phyloP scores from a whole-genome alignment of 495 filamentous ascomycete genomes.

The Parathielavia hyrcaniae region DNA sequence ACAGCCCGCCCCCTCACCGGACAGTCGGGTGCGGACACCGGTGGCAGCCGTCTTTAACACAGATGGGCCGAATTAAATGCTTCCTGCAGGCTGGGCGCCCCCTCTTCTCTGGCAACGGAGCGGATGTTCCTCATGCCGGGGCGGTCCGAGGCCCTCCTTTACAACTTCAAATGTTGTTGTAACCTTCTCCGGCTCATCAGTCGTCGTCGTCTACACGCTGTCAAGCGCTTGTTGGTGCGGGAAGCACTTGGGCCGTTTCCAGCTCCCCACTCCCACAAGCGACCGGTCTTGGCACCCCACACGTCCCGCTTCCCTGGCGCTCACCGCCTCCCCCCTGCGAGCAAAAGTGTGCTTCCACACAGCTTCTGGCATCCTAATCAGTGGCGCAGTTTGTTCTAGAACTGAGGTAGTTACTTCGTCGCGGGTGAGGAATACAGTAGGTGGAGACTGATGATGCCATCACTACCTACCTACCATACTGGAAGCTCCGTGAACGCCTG shows the following conservation, averaged over 20 bases:
- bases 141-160: no score
- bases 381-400: conserved; percentile 8
- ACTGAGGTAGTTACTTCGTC: background rate
- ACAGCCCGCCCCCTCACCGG: conserved; percentile 1
- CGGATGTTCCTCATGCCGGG: background rate
- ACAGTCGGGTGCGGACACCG: background rate
- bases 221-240: background rate
- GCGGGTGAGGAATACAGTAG: background rate
- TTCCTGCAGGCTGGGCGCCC: background rate
- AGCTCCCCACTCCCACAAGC: background rate
- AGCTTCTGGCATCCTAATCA: background rate
- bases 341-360: background rate
- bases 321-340: conserved; percentile 15
- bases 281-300: background rate
- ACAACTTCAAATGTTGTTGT: background rate
- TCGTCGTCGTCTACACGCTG: background rate
- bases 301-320: background rate
- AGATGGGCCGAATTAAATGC: background rate
- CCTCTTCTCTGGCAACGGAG: background rate
- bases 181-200: background rate
- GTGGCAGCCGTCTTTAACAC: background rate
- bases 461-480: no score
- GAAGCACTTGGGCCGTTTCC: background rate
- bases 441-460: no score
- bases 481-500: no score